Conservation (phyloP, 2,329 filamentous ascomycete species). For the Cladophialophora yegresii region DNA sequence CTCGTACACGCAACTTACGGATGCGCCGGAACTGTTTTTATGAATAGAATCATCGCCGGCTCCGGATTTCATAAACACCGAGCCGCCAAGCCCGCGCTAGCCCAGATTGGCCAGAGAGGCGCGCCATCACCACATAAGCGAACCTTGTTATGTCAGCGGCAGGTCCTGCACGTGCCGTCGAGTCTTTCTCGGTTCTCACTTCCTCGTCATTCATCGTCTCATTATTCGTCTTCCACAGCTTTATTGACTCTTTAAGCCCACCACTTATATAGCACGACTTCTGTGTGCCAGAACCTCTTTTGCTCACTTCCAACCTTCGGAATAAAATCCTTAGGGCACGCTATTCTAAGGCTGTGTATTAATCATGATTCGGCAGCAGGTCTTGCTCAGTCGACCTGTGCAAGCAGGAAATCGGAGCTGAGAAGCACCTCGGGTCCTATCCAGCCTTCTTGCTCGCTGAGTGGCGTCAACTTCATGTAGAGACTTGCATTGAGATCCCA, state of each 20-base stretch:
- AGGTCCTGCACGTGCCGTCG: too few relatives aligned
- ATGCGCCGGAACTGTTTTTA: slow-evolving; percentile 10
- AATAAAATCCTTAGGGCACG: background rate
- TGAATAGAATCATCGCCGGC: slow-evolving; percentile 3
- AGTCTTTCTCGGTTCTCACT: background rate
- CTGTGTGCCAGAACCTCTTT: background rate
- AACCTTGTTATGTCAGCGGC: background rate
- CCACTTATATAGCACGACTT: background rate
- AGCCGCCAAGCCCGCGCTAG: background rate
- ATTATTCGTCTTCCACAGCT: background rate
- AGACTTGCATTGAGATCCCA: background rate
- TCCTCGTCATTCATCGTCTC: background rate
- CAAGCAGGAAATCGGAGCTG: background rate
- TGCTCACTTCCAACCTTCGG: background rate
- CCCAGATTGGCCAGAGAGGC: too few relatives aligned
- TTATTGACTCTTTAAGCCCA: background rate
- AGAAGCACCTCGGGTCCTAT: background rate
- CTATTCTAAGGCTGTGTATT: background rate
- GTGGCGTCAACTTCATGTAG: background rate
- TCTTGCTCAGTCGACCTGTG: background rate
- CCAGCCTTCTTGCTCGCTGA: background rate
- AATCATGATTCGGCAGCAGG: background rate
- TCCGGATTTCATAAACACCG: background rate
- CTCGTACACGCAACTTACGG: background rate
- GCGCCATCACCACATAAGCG: background rate